A percentile compares a stretch with the other conserved stretches of the same genome.
phyloP scores from a whole-genome alignment of 371 early-diverging fungal species.

The Neoconidiobolus thromboides region DNA sequence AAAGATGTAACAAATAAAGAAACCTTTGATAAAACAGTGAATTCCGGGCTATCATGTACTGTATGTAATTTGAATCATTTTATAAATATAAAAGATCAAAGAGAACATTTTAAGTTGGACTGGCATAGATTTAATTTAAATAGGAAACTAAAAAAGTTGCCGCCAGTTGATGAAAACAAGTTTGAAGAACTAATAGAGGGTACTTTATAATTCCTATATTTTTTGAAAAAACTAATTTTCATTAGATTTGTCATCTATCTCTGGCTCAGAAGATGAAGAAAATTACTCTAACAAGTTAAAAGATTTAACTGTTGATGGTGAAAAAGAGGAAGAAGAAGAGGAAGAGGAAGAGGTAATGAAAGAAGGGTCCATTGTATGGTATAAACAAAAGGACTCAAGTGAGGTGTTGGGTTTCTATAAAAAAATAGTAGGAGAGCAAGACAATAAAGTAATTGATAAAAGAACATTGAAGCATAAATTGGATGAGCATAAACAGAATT shows the following conservation, averaged over 20 bases:
- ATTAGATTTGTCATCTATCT: not conserved
- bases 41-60: not conserved
- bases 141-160: not conserved
- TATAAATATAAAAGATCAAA: not conserved
- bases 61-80: not conserved
- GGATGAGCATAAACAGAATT: not conserved
- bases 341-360: not conserved
- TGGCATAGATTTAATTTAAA: slow-evolving; percentile 2
- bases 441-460: not conserved
- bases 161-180: not conserved
- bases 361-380: not conserved
- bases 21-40: not conserved
- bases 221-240: not conserved
- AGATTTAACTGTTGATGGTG: not conserved
- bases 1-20: too few relatives aligned
- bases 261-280: not conserved
- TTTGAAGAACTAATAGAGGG: slow-evolving; percentile 1
- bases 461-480: not conserved
- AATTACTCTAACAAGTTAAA: not conserved
- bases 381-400: not conserved
- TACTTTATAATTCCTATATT: not conserved
- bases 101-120: slow-evolving; percentile 3
- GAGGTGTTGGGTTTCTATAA: slow-evolving; percentile 1
- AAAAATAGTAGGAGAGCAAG: not conserved
- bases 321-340: not conserved